These are phyloP conservation scores for Penicillium sp. DNA, from an alignment of 2,329 filamentous ascomycete genomes.

Conservation along the genomic window DNA sequence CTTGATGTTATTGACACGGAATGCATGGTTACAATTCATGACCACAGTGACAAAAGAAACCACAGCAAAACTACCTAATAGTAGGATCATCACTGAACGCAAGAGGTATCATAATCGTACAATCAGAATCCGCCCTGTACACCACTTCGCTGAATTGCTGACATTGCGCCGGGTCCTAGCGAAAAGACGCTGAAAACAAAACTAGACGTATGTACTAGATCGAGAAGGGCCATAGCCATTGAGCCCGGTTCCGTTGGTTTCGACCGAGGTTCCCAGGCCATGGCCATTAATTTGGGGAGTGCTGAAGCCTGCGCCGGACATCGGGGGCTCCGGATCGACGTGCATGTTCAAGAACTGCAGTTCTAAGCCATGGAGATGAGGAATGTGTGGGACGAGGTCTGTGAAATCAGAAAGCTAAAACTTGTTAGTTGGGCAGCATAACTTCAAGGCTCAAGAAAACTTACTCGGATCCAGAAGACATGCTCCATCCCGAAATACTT, in stretches of 20 bases:
- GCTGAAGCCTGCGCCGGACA: slow-evolving; percentile 11
- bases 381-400: slow-evolving; percentile 48
- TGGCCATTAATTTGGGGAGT: slow-evolving; percentile 33
- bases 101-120: slow-evolving; percentile 46
- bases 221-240: slow-evolving; percentile 38
- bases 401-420: slow-evolving; percentile 49
- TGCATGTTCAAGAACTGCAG: slow-evolving; percentile 42
- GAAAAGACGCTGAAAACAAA: slow-evolving; percentile 22
- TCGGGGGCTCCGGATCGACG: slow-evolving; percentile 39
- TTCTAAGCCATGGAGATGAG: slow-evolving; percentile 45
- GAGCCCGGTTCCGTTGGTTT: slow-evolving; percentile 27
- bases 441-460: slow-evolving; percentile 8
- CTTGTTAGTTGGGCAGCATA: slow-evolving; percentile 7
- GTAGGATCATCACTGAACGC: slow-evolving; percentile 28
- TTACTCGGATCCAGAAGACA: slow-evolving; percentile 52
- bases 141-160: slow-evolving; percentile 22
- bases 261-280: slow-evolving; percentile 21
- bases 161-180: slow-evolving; percentile 18
- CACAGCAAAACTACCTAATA: slow-evolving; percentile 11
- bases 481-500: slow-evolving; percentile 51
- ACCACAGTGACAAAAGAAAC: not conserved
- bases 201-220: slow-evolving; percentile 43
- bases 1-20: not conserved
- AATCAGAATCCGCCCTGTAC: slow-evolving; percentile 36
- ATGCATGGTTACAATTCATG: not conserved